A percentile compares a stretch with the other conserved stretches of the same genome.
These are phyloP conservation scores for Fusarium veterinarium DNA, from an alignment of 2,329 filamentous ascomycete species.

Conservation along the genomic window DNA sequence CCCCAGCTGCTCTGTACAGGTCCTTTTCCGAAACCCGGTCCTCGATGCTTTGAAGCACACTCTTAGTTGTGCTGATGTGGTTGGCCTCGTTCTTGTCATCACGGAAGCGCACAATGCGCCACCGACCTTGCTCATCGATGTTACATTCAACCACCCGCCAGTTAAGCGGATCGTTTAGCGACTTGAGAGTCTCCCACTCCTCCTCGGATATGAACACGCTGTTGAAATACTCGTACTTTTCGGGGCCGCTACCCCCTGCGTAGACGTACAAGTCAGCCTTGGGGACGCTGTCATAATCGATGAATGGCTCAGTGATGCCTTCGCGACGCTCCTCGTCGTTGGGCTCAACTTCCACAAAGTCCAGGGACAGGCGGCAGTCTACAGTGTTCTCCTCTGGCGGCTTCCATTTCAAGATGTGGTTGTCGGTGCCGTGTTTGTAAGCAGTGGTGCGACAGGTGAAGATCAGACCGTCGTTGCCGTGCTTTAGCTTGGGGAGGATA, in stretches of 20 bases:
- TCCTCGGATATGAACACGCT: constrained; percentile 75
- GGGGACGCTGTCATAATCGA: constrained; percentile 85
- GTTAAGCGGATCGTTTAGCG: constrained; percentile 78
- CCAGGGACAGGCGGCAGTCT: constrained; percentile 85
- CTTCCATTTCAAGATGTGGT: constrained; percentile 98
- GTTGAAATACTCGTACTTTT: constrained; percentile 72
- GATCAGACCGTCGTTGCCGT: constrained; percentile 96
- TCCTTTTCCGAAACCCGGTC: constrained; percentile 88
- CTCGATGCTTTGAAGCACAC: constrained; percentile 89
- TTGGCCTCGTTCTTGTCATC: constrained; percentile 95
- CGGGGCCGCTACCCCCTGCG: constrained; percentile 65
- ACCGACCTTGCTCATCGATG: constrained; percentile 78
- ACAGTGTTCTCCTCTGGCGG: constrained; percentile 94
- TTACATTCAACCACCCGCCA: constrained; percentile 92
- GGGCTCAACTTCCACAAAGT: constrained; percentile 78
- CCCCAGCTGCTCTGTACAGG: constrained; percentile 73
- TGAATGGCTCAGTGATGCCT: constrained; percentile 69
- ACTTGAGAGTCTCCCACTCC: constrained; percentile 88
- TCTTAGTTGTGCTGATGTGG: constrained; percentile 84
- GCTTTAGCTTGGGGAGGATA: constrained; percentile 83
- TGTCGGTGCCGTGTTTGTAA: constrained; percentile 91
- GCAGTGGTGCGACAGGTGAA: constrained; percentile 93
- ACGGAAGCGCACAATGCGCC: constrained; percentile 89
- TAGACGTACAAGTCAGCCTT: constrained; percentile 78
- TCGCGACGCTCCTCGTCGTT: constrained; percentile 75